Percentiles rank a stretch among this genome's conserved stretches.
Conservation (phyloP, 2,329 filamentous ascomycete genomes). For the Coniochaeta pulveracea region DNA sequence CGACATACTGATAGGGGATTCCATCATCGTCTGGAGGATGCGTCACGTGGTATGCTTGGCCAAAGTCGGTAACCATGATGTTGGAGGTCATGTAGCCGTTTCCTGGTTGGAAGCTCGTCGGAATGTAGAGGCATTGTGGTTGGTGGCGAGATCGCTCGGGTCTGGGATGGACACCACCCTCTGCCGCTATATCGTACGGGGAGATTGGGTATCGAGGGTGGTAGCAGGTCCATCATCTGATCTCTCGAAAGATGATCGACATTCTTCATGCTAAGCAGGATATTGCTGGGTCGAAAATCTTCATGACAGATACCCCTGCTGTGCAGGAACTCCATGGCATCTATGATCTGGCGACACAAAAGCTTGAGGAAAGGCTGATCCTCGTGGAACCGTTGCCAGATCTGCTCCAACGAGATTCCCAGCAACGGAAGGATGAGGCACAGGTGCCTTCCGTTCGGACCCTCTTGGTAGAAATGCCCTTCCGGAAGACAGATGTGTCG, state of each 20-base stretch:
- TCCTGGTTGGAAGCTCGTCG: not conserved
- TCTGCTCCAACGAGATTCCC: not conserved
- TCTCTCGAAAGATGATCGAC: not conserved
- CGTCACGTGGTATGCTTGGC: conserved; percentile 6
- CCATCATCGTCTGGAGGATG: not conserved
- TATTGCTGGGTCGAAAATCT: conserved; percentile 8
- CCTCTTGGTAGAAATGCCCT: not conserved
- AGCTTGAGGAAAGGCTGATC: conserved; percentile 6
- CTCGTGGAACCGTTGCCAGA: too few species aligned
- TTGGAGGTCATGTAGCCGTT: conserved; percentile 1
- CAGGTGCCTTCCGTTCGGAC: not conserved
- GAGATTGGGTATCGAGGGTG: too few species aligned
- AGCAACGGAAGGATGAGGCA: not conserved
- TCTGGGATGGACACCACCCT: too few species aligned
- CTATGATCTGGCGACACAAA: conserved; percentile 8
- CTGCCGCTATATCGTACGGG: not conserved
- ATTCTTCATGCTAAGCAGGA: conserved; percentile 5
- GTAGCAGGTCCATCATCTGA: not conserved
- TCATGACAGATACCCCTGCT: conserved; percentile 7
- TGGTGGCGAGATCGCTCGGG: too few species aligned
- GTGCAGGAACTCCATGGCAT: conserved; percentile 7
- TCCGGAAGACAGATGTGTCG: not conserved
- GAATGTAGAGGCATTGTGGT: conserved; percentile 6
- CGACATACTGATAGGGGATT: conserved; percentile 3
- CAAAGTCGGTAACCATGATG: conserved; percentile 9